Evolutionary conservation across 208 protist genomes (phyloP), one percentile per base, ranked within the genome.

Genomic region (Leishmania lainsoni): DNA sequence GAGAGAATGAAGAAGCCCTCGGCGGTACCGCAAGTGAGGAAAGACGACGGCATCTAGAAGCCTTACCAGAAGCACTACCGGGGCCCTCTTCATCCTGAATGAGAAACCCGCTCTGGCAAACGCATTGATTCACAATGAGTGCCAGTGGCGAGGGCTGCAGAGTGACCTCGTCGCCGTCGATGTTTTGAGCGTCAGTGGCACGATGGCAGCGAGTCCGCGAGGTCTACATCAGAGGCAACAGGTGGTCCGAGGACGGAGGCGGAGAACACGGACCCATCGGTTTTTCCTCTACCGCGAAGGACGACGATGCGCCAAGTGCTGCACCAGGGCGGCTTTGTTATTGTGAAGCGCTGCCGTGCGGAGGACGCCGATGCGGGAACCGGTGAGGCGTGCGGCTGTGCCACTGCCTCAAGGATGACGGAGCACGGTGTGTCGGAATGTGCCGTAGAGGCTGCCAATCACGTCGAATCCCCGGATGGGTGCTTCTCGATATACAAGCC

Each of bases 271-370:
- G 58, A 26, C 5, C 20, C 58, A n/a, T 17, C 58, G 22, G 16
- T 9, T 35, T 59, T 8, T 49, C 56, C 26, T 10, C 35, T 32
- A 12, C 35, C 20, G 35, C 75, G 5, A 16, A 42, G 5, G 26
- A 3, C 39, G 42, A 14, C 56, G 32, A 9, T 26, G 75, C 14
- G 42, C 3, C 22, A 75, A 1, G 76, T 12, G 17, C 52, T 75
- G 32, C 1, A 22, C 20, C 68, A 81, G 42, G 78, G 78, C 4
- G 78, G 78, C 39, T 81, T 76, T 26, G 78, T 81, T 0, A 81
- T 81, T 58, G 66, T 81, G 8, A 54, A 69, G 29, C 76, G 78
- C 56, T 56, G 70, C 56, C 48, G 51, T 45, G 0, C 39, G 39
- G 68, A n/a, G 3, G 52, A 42, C 0, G 29, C 6, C 0, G 58